These are phyloP conservation scores for Striga hermonthica DNA, from an alignment of 305 asterid genomes.

Conservation along the genomic window DNA sequence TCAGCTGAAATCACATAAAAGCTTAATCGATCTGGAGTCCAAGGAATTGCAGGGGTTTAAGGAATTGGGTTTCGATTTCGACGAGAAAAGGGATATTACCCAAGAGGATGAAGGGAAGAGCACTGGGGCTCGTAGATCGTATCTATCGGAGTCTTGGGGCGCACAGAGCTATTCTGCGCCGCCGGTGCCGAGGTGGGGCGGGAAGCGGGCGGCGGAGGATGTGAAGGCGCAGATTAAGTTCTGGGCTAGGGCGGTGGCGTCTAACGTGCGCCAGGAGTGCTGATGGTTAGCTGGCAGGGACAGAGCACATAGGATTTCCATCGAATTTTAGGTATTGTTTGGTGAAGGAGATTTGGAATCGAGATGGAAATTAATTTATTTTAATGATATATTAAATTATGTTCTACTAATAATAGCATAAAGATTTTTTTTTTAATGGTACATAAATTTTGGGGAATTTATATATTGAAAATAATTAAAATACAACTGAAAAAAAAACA, in stretches of 20 bases:
- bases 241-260: conserved; percentile 93
- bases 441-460: too few species aligned
- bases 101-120: conserved; percentile 25
- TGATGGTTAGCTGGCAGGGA: conserved; percentile 8
- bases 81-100: conserved; percentile 27
- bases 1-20: conserved; percentile 32
- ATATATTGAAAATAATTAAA: too few species aligned
- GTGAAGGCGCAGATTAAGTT: conserved; percentile 80
- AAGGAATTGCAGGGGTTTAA: conserved; percentile 44
- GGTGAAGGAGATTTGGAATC: too few species aligned
- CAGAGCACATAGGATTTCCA: too few species aligned
- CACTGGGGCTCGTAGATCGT: conserved; percentile 24
- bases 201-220: conserved; percentile 50
- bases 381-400: too few species aligned
- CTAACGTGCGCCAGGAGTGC: conserved; percentile 77
- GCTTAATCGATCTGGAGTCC: conserved; percentile 37
- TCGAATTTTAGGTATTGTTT: too few species aligned
- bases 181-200: conserved; percentile 42
- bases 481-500: too few species aligned
- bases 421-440: too few species aligned
- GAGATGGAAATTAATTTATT: too few species aligned
- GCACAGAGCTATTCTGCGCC: conserved; percentile 34
- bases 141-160: conserved; percentile 35
- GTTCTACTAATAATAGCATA: too few species aligned
- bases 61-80: conserved; percentile 43